phyloP scores from a whole-genome alignment of 768 basidiomycete genomes.

The Suillus luteus region DNA sequence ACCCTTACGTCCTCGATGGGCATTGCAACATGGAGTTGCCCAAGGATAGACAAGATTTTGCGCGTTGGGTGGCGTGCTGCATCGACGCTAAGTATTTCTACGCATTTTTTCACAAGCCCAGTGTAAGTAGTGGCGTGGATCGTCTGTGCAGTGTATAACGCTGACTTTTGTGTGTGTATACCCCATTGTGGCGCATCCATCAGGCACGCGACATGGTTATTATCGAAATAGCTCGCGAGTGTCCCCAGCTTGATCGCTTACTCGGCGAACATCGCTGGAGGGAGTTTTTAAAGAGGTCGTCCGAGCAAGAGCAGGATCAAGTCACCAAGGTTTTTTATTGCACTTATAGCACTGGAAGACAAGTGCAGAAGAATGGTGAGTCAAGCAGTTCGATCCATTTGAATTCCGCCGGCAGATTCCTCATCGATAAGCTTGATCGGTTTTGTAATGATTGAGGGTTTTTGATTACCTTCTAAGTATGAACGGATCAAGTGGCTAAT shows the following conservation, averaged over 20 bases:
- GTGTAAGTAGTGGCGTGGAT: slow-evolving; percentile 32
- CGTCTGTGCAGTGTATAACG: not conserved
- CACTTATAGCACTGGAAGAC: slow-evolving; percentile 36
- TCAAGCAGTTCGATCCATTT: not conserved
- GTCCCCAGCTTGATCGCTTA: slow-evolving; percentile 34
- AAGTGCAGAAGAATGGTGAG: slow-evolving; percentile 49
- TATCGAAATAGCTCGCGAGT: slow-evolving; percentile 40
- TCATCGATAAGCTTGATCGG: not conserved
- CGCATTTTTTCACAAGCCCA: slow-evolving; percentile 47
- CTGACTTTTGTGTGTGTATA: slow-evolving; percentile 1
- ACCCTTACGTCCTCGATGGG: slow-evolving; percentile 42
- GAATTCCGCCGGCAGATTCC: not conserved
- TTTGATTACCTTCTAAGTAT: slow-evolving; percentile 2
- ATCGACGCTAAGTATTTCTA: slow-evolving; percentile 37
- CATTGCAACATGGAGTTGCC: slow-evolving; percentile 43
- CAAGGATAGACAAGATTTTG: slow-evolving; percentile 40
- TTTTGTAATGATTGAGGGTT: not conserved
- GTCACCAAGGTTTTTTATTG: slow-evolving; percentile 43
- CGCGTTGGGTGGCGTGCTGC: slow-evolving; percentile 46
- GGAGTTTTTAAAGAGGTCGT: slow-evolving; percentile 38
- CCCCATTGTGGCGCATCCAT: not conserved
- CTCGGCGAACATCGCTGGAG: slow-evolving; percentile 48
- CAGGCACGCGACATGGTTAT: slow-evolving; percentile 49
- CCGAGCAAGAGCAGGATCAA: slow-evolving; percentile 29
- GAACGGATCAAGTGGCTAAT: not conserved